Conservation (phyloP, 1,139 yeast genomes). For the Hanseniaspora sp. region DNA sequence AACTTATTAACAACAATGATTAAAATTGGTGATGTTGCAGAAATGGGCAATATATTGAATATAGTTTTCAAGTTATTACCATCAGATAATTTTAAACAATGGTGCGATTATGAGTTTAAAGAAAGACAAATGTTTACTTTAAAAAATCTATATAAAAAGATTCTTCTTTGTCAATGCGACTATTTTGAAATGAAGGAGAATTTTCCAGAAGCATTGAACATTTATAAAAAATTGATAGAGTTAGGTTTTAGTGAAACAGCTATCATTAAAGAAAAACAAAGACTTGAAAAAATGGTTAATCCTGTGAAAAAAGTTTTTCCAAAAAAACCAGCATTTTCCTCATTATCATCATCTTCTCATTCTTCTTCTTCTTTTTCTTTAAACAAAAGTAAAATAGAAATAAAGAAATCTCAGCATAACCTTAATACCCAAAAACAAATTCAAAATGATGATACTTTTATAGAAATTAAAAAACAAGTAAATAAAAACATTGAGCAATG, state of each 20-base stretch:
- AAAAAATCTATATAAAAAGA: constrained; percentile 63
- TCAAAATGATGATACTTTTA: constrained; percentile 44
- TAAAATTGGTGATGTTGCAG: constrained; percentile 64
- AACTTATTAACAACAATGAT: constrained; percentile 63
- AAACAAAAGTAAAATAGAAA: background rate
- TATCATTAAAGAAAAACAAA: constrained; percentile 68
- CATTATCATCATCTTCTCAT: background rate
- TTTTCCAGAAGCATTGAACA: constrained; percentile 48
- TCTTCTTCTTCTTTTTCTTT: too few relatives aligned
- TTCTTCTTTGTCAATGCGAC: constrained; percentile 65
- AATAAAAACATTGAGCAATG: constrained; percentile 47
- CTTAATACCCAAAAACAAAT: constrained; percentile 38
- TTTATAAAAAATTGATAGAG: constrained; percentile 52
- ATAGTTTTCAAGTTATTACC: constrained; percentile 52
- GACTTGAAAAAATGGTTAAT: constrained; percentile 57
- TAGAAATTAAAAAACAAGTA: constrained; percentile 50
- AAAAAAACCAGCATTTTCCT: background rate
- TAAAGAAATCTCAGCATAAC: constrained; percentile 20
- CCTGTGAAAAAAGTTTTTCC: constrained; percentile 24
- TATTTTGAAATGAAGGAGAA: constrained; percentile 69
- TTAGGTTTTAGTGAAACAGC: constrained; percentile 57
- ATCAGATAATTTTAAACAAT: constrained; percentile 29
- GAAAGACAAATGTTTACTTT: constrained; percentile 44
- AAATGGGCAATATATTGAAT: constrained; percentile 45
- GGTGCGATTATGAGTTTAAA: constrained; percentile 23